Evolutionary conservation across 495 filamentous ascomycete species (phyloP), one percentile per base, ranked within the genome.

Genomic region (Daldinia bambusicola): DNA sequence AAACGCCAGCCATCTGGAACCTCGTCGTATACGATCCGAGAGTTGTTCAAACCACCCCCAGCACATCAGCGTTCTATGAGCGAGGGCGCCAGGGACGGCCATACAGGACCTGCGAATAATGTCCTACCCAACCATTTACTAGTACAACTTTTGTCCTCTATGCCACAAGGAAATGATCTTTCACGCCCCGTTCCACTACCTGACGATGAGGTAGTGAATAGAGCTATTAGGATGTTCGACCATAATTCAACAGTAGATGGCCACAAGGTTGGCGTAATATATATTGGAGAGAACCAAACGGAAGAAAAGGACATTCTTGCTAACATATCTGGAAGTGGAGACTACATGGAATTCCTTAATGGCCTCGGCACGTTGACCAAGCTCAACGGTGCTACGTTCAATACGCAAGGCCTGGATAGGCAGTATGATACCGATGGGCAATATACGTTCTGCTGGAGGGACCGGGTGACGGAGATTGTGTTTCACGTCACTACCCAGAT

Each of bases 401-500:
- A 98, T 74, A 93, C 94, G 1, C 94, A 97, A 75, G 96, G 96
- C 22, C 80, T 99, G n/a, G 93, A 98, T 76, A 85, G 87, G 12
- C 81, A 84, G 60, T 82, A 86, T 55, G 88, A 95, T 70, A 83
- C 82, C 0, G 96, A 99, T 78, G 96, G 96, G 16, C 86, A 93
- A 67, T 92, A 89, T 76, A 91, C 93, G 2, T 94, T 91, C 74
- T 94, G 92, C 71, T 99, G 95, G 95, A 89, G 93, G 18, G 95
- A 98, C 76, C 86, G 93, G 14, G 93, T 97, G 60, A 95, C 94
- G 0, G 95, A 98, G 76, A 91, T 99, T 34, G 90, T 98, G 13
- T 99, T 94, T 77, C 96, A 99, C 77, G 89, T 98, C 48, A 90
- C 93, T 2, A 98, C 94, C 12, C 91, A 97, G 86, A 99, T 99